phyloP scores from a whole-genome alignment of 2,329 filamentous ascomycete species.

The Stachybotrys echinatus region DNA sequence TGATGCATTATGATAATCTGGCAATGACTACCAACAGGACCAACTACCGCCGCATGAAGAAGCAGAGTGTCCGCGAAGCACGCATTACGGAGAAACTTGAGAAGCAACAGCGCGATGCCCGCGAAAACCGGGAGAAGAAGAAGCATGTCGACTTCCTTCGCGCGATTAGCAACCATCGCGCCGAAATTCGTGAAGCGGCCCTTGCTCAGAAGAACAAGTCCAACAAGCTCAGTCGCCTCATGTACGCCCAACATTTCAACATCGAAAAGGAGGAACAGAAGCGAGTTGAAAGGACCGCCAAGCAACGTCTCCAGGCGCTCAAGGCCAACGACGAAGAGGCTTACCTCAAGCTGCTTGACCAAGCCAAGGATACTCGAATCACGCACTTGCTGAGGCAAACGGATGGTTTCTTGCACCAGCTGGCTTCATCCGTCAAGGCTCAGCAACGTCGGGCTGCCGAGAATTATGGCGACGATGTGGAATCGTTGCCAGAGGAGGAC shows the following conservation, averaged over 20 bases:
- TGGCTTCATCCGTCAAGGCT: slow-evolving; percentile 88
- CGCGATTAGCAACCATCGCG: slow-evolving; percentile 76
- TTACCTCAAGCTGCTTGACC: slow-evolving; percentile 93
- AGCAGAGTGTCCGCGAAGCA: slow-evolving; percentile 90
- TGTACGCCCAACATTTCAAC: slow-evolving; percentile 85
- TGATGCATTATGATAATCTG: slow-evolving; percentile 93
- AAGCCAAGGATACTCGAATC: slow-evolving; percentile 99
- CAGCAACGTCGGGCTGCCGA: slow-evolving; percentile 83
- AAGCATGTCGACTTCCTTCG: slow-evolving; percentile 90
- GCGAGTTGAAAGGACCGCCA: slow-evolving; percentile 92
- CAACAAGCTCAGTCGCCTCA: slow-evolving; percentile 82
- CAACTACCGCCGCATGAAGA: slow-evolving; percentile 91
- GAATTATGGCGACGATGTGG: slow-evolving; percentile 64
- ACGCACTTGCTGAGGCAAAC: slow-evolving; percentile 95
- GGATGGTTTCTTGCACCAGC: slow-evolving; percentile 93
- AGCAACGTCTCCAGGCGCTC: slow-evolving; percentile 97
- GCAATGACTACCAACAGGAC: slow-evolving; percentile 95
- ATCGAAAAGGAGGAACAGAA: slow-evolving; percentile 99
- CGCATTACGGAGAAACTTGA: slow-evolving; percentile 98
- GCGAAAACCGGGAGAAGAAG: slow-evolving; percentile 95
- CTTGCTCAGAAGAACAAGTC: slow-evolving; percentile 65
- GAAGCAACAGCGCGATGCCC: slow-evolving; percentile 95
- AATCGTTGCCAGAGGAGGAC: slow-evolving; percentile 52
- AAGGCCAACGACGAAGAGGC: slow-evolving; percentile 99
- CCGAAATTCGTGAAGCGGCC: slow-evolving; percentile 68